phyloP scores from a whole-genome alignment of 2,329 filamentous ascomycete genomes.

The Claviceps spartinae region DNA sequence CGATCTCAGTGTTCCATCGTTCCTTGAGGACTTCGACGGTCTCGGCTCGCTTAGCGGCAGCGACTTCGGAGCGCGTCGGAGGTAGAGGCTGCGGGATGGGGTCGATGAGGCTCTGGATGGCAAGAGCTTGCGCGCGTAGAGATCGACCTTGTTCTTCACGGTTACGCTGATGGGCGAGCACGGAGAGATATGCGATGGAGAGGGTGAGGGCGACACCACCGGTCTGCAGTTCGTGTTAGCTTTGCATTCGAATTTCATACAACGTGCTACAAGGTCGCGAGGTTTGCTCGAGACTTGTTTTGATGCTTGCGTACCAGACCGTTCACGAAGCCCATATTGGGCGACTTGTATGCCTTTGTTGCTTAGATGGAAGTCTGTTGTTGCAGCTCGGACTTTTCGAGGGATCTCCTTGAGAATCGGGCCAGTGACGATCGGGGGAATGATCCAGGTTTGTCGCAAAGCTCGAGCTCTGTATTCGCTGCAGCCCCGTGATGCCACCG shows the following conservation, averaged over 20 bases:
- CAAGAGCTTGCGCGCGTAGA: constrained; percentile 42
- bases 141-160: constrained; percentile 44
- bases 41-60: constrained; percentile 37
- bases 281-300: not conserved
- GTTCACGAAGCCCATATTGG: constrained; percentile 55
- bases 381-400: constrained; percentile 12
- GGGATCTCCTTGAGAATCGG: constrained; percentile 5
- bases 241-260: not conserved
- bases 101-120: constrained; percentile 39
- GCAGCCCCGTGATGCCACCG: constrained; percentile 20
- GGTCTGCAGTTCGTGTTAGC: constrained; percentile 33
- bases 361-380: not conserved
- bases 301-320: constrained; percentile 45
- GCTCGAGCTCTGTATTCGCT: constrained; percentile 8
- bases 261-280: not conserved
- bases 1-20: constrained; percentile 63
- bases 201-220: constrained; percentile 66
- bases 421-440: not conserved
- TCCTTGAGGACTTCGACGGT: constrained; percentile 59
- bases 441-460: not conserved
- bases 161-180: constrained; percentile 56
- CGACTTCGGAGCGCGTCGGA: constrained; percentile 36
- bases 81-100: constrained; percentile 32
- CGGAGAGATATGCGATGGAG: constrained; percentile 56
- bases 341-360: not conserved